Evolutionary conservation across 495 filamentous ascomycete species (phyloP).

Genomic region (Aspergillus saccharolyticus): DNA sequence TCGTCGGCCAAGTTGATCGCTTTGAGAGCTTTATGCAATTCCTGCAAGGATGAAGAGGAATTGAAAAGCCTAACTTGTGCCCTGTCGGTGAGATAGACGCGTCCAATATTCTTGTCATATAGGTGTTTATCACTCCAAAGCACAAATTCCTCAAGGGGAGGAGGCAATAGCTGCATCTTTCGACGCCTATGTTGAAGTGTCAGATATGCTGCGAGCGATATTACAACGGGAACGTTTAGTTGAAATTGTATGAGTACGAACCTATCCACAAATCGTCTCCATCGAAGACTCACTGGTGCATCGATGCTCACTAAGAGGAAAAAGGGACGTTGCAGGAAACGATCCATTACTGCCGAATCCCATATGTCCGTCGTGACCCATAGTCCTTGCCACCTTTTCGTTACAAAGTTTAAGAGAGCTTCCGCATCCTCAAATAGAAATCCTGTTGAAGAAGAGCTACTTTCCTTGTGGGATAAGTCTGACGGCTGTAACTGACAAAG

Average conservation of each 20-base stretch:
- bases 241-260: conserved; percentile 15
- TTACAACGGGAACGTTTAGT: background rate
- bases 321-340: conserved; percentile 73
- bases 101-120: conserved; percentile 61
- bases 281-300: conserved; percentile 77
- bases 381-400: conserved; percentile 70
- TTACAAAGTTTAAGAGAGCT: conserved; percentile 74
- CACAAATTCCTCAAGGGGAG: conserved; percentile 74
- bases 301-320: conserved; percentile 91
- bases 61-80: conserved; percentile 85
- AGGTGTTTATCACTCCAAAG: conserved; percentile 69
- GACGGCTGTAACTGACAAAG: conserved; percentile 29
- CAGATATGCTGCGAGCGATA: background rate
- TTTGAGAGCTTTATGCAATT: conserved; percentile 63
- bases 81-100: conserved; percentile 66
- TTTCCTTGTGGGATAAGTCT: conserved; percentile 18
- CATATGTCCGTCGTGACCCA: conserved; percentile 83
- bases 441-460: conserved; percentile 18
- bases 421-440: conserved; percentile 53
- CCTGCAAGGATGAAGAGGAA: conserved; percentile 62
- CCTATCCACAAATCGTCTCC: conserved; percentile 64
- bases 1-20: conserved; percentile 70
- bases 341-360: conserved; percentile 61
- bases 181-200: conserved; percentile 34
- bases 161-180: conserved; percentile 36